A percentile compares a stretch with the other conserved stretches of the same genome.
Conservation (phyloP, 306 rosid species). For the Cercis canadensis region DNA sequence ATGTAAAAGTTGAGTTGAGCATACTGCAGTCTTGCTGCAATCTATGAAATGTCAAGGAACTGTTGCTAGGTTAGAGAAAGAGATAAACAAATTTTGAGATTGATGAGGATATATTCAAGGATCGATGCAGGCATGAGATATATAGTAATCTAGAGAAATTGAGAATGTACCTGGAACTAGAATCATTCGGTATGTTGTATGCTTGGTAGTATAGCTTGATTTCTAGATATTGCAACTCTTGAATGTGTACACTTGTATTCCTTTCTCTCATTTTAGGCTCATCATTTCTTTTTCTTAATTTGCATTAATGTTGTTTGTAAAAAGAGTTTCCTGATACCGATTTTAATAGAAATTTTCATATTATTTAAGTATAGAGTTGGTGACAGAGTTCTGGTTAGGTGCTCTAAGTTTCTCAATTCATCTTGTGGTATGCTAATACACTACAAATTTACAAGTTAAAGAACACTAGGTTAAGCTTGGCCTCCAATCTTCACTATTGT, state of each 20-base stretch:
- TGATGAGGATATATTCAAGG: slow-evolving; percentile 43
- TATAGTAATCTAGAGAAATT: slow-evolving; percentile 43
- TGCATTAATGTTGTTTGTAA: slow-evolving; percentile 25
- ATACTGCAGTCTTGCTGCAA: slow-evolving; percentile 46
- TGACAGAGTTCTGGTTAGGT: slow-evolving; percentile 19
- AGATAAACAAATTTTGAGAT: slow-evolving; percentile 40
- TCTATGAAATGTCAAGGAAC: slow-evolving; percentile 39
- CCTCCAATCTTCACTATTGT: too few relatives aligned
- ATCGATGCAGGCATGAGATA: slow-evolving; percentile 44
- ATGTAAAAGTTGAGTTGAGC: slow-evolving; percentile 37
- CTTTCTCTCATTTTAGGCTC: slow-evolving; percentile 23
- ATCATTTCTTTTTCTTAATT: slow-evolving; percentile 19
- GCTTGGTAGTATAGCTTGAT: slow-evolving; percentile 25
- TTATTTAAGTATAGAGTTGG: slow-evolving; percentile 8
- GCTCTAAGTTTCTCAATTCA: slow-evolving; percentile 3
- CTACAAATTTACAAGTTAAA: too few relatives aligned
- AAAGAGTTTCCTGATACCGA: slow-evolving; percentile 22
- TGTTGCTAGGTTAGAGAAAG: slow-evolving; percentile 48
- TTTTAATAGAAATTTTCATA: slow-evolving; percentile 25
- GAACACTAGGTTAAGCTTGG: too few relatives aligned
- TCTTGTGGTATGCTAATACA: too few relatives aligned
- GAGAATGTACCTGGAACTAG: slow-evolving; percentile 32
- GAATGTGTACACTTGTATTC: slow-evolving; percentile 6
- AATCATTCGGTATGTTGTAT: slow-evolving; percentile 54
- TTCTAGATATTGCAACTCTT: slow-evolving; percentile 33